Evolutionary conservation across 108 stramenopile species (phyloP).

Genomic region (Cylindrotheca closterium): DNA sequence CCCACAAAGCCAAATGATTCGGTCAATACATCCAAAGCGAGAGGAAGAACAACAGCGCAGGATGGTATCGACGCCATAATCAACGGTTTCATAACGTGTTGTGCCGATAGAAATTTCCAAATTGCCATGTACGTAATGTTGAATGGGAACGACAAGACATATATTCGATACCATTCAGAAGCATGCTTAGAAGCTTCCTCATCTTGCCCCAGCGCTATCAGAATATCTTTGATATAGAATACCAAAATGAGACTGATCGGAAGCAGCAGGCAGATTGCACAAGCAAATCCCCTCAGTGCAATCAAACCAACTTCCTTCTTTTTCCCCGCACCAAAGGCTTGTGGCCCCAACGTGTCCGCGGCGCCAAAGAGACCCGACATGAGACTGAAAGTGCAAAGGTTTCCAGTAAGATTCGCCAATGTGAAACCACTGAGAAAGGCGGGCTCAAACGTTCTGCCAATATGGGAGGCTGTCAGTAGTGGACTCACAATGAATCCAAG

Average conservation of each 20-base stretch:
- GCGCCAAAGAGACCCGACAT: conserved; percentile 34
- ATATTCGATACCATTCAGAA: conserved; percentile 44
- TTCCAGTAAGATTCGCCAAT: conserved; percentile 40
- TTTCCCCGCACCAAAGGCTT: conserved; percentile 36
- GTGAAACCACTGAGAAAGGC: conserved; percentile 35
- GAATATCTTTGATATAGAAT: conserved; percentile 15
- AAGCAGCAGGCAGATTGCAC: conserved; percentile 6
- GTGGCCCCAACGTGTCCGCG: conserved; percentile 42
- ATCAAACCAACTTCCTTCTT: conserved; percentile 31
- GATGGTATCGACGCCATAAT: conserved; percentile 19
- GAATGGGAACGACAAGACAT: conserved; percentile 31
- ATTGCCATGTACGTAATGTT: conserved; percentile 9
- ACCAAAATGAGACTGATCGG: conserved; percentile 30
- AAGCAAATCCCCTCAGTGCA: conserved; percentile 28
- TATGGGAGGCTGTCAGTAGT: conserved; percentile 31
- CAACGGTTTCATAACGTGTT: conserved; percentile 30
- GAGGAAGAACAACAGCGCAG: conserved; percentile 17
- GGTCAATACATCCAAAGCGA: conserved; percentile 20
- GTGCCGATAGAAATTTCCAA: too few species aligned
- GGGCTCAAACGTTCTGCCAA: conserved; percentile 34
- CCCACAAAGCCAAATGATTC: conserved; percentile 35
- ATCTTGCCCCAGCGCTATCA: conserved; percentile 36
- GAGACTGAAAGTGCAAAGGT: conserved; percentile 33
- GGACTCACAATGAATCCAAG: conserved; percentile 25
- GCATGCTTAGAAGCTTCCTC: conserved; percentile 24